phyloP scores from a whole-genome alignment of 2,329 filamentous ascomycete species.

The Neocucurbitaria cava region DNA sequence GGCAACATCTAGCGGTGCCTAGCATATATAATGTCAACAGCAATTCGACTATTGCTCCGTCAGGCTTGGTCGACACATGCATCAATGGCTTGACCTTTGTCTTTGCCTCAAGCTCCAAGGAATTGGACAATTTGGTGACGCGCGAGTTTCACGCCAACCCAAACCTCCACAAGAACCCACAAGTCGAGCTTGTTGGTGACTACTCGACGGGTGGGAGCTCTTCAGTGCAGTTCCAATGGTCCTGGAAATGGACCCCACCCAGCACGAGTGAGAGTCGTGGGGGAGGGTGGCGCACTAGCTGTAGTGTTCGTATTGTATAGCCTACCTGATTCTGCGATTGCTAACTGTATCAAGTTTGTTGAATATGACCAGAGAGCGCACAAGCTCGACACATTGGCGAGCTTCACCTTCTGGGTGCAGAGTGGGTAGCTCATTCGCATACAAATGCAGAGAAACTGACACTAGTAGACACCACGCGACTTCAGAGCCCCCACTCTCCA shows the following conservation, averaged over 20 bases:
- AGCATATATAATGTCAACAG: constrained; percentile 51
- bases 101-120: constrained; percentile 82
- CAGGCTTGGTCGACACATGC: constrained; percentile 67
- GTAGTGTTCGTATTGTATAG: constrained; percentile 68
- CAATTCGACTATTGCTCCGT: constrained; percentile 55
- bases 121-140: constrained; percentile 92
- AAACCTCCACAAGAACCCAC: constrained; percentile 95
- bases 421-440: constrained; percentile 60
- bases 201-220: constrained; percentile 82
- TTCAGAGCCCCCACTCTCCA: constrained; percentile 55
- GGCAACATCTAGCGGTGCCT: constrained; percentile 57
- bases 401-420: constrained; percentile 94
- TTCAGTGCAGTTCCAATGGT: constrained; percentile 90
- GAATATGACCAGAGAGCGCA: constrained; percentile 96
- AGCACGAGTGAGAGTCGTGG: constrained; percentile 80
- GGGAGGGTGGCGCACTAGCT: constrained; percentile 94
- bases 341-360: constrained; percentile 71
- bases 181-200: constrained; percentile 94
- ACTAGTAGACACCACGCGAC: constrained; percentile 44
- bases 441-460: constrained; percentile 9
- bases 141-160: constrained; percentile 96
- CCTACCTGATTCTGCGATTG: not conserved
- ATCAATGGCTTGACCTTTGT: constrained; percentile 93
- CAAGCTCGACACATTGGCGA: constrained; percentile 83
- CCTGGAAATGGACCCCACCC: constrained; percentile 96